These are phyloP conservation scores for Fusarium temperatum DNA, from an alignment of 2,329 filamentous ascomycete genomes.

Conservation along the genomic window DNA sequence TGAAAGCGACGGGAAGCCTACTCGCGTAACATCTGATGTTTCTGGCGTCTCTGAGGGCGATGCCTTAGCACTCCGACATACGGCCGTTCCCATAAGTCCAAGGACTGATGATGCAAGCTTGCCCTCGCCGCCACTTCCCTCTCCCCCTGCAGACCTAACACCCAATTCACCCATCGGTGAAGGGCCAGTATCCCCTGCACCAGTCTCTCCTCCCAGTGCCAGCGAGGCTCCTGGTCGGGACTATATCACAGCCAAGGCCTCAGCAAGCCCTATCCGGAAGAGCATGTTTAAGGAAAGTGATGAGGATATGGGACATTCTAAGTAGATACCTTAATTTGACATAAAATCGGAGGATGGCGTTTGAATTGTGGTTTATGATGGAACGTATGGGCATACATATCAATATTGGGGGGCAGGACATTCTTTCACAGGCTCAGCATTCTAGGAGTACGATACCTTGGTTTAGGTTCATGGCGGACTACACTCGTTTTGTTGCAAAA, in stretches of 20 bases:
- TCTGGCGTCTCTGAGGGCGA: slow-evolving; percentile 38
- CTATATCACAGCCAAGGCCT: slow-evolving; percentile 41
- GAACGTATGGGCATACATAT: neutral
- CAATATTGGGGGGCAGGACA: slow-evolving; percentile 14
- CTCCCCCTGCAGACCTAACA: slow-evolving; percentile 14
- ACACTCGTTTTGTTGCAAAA: slow-evolving; percentile 24
- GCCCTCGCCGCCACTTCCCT: slow-evolving; percentile 17
- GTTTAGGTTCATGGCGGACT: slow-evolving; percentile 4
- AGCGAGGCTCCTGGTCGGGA: slow-evolving; percentile 40
- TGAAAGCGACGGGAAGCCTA: slow-evolving; percentile 3
- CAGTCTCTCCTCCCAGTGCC: slow-evolving; percentile 43
- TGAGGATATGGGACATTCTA: slow-evolving; percentile 49
- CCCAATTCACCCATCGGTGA: slow-evolving; percentile 12
- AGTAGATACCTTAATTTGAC: slow-evolving; percentile 1
- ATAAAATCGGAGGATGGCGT: slow-evolving; percentile 25
- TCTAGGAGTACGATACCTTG: slow-evolving; percentile 3
- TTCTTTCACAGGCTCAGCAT: slow-evolving; percentile 27
- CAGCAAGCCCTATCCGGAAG: slow-evolving; percentile 45
- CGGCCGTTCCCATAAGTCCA: slow-evolving; percentile 32
- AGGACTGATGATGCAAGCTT: slow-evolving; percentile 17
- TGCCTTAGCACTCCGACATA: slow-evolving; percentile 27
- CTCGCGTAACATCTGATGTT: slow-evolving; percentile 36
- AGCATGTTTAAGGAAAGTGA: slow-evolving; percentile 55
- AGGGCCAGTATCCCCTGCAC: neutral
- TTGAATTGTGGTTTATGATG: slow-evolving; percentile 2